Conservation (phyloP, 495 filamentous ascomycete species). For the Penicillium soppii region DNA sequence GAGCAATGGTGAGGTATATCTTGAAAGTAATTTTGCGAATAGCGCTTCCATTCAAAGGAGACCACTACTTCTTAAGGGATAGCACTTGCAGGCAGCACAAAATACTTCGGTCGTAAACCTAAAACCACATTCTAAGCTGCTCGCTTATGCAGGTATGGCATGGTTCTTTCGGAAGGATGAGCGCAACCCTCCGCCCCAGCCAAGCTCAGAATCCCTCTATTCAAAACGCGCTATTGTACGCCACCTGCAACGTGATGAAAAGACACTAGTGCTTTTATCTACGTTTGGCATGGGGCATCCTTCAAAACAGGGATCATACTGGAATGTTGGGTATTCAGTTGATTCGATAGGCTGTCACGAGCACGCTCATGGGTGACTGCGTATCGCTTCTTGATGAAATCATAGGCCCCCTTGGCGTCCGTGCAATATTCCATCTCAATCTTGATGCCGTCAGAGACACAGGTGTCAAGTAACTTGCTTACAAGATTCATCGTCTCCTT, state of each 20-base stretch:
- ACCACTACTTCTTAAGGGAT: background rate
- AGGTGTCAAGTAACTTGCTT: background rate
- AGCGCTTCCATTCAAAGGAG: background rate
- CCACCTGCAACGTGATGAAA: background rate
- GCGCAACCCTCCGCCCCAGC: background rate
- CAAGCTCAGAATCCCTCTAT: background rate
- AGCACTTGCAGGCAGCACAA: background rate
- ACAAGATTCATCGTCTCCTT: constrained; percentile 1
- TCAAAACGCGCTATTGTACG: background rate
- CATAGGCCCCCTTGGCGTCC: background rate
- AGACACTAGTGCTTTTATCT: background rate
- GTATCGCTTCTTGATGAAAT: constrained; percentile 3
- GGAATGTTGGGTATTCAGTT: too few relatives aligned
- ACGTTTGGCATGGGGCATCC: background rate
- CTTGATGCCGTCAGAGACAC: background rate
- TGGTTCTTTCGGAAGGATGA: background rate
- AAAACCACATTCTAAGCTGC: background rate
- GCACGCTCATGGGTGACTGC: background rate
- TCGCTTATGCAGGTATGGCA: background rate
- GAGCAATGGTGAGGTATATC: background rate
- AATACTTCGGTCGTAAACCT: background rate
- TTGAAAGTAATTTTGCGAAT: background rate
- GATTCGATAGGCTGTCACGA: background rate
- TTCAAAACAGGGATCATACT: background rate
- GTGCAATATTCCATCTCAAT: constrained; percentile 1